phyloP scores from a whole-genome alignment of 768 basidiomycete species.

The Hericium erinaceus region DNA sequence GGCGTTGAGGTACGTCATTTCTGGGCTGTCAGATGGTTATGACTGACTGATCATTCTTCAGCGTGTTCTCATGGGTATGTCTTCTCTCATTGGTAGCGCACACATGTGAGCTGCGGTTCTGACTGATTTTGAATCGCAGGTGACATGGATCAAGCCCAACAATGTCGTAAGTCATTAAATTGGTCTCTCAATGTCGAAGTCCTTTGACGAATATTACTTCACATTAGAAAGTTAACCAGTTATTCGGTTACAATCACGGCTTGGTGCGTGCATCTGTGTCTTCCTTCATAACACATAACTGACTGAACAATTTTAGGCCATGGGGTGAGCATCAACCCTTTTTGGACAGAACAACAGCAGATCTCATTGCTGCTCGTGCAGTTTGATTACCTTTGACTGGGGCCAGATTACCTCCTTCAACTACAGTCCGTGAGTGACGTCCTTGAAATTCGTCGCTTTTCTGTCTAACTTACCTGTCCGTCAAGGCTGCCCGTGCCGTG shows the following conservation, averaged over 20 bases:
- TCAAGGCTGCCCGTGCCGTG: background rate
- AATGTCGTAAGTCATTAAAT: constrained; percentile 12
- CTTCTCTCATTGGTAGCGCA: background rate
- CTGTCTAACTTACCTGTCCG: background rate
- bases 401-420: background rate
- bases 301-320: background rate
- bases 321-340: background rate
- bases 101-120: background rate
- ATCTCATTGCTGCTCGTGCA: background rate
- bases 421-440: background rate
- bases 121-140: background rate
- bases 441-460: background rate
- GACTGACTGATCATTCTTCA: background rate
- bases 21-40: constrained; percentile 26
- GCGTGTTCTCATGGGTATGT: constrained; percentile 33
- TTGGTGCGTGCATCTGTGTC: background rate
- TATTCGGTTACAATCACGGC: constrained; percentile 39
- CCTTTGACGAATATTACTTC: background rate
- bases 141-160: constrained; percentile 33
- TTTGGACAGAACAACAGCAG: background rate
- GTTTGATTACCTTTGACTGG: constrained; percentile 2
- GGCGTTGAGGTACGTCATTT: constrained; percentile 24
- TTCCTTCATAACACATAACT: background rate
- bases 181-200: background rate
- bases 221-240: constrained; percentile 21